Percentiles rank a stretch among this genome's conserved stretches.
These are phyloP conservation scores for Colletotrichum melonis DNA, from an alignment of 2,329 filamentous ascomycete genomes.

Conservation along the genomic window DNA sequence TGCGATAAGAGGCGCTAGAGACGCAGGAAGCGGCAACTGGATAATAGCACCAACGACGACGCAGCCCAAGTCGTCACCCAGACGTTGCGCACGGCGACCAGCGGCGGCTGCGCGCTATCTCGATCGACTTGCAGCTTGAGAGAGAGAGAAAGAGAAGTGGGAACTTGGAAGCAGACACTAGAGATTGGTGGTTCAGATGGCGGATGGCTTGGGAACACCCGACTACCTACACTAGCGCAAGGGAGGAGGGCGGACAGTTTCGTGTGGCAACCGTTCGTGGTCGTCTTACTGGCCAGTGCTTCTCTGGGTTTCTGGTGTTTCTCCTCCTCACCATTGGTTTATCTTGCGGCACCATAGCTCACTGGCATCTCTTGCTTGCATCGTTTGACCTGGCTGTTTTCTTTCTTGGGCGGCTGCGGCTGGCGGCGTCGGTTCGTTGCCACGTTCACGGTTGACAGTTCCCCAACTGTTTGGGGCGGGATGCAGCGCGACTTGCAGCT, in stretches of 20 bases:
- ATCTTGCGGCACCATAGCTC: neutral
- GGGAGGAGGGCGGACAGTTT: slow-evolving; percentile 11
- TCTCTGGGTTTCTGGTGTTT: neutral
- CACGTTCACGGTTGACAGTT: neutral
- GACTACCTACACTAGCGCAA: slow-evolving; percentile 5
- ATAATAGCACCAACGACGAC: slow-evolving; percentile 5
- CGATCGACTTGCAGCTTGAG: slow-evolving; percentile 4
- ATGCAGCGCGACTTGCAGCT: neutral
- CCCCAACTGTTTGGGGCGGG: neutral
- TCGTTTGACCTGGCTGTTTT: slow-evolving; percentile 6
- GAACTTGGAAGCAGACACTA: neutral
- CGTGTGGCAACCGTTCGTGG: slow-evolving; percentile 23
- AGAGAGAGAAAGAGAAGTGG: neutral
- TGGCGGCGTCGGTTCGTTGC: neutral
- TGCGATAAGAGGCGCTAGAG: neutral
- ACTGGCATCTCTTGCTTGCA: neutral
- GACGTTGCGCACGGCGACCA: slow-evolving; percentile 34
- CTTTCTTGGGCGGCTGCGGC: neutral
- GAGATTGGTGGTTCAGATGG: neutral
- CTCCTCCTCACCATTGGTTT: neutral
- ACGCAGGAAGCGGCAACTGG: neutral
- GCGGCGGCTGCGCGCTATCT: slow-evolving; percentile 20
- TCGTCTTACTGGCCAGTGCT: slow-evolving; percentile 28
- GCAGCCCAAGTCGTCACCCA: slow-evolving; percentile 13
- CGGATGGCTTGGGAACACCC: neutral